Base-by-base conservation (phyloP, 139 green algal species). In the Picochlorum sp. region DNA sequence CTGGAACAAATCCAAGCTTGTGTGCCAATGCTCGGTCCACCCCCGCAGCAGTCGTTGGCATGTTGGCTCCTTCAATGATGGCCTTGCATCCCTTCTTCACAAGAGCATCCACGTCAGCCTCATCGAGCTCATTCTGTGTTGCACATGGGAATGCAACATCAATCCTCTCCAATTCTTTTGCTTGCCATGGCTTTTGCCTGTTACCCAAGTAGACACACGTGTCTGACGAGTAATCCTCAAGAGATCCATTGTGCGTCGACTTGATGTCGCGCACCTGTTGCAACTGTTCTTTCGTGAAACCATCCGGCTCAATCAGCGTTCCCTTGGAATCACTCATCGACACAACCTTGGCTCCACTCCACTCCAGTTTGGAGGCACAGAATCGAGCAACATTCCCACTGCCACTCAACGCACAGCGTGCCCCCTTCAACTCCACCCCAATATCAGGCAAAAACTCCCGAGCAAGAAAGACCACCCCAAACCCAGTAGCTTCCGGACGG, bases 21-120 rank as follows among this genome's bases (percentile, higher is more conserved):
- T 74, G 58, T 71, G 75, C 15, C 76, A 81, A 57, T 64, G 82
- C 85, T 23, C 73, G 9, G 4, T 65, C 45, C 47, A 88, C 85
- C 59, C 85, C 87, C 9, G 84, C 78, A 15, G 59, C 56, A 24
- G 73, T 86, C 54, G 62, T 83, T 30, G 87, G 87, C 87, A 95
- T 95, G 84, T 95, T 95, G 63, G 87, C 87, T 18, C 86, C 87
- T 72, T 95, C 87, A 1, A 83, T 77, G 38, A 95, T 76, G 10
- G 81, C 52, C 65, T 77, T 83, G 45, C 72, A 75, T 18, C 85
- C 87, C 23, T 72, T 65, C 37, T 79, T 68, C 11, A 84, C 76
- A 58, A 95, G 74, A 14, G 58, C 64, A 31, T 80, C 50, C 0
- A 83, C 82, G 24, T 90, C 86, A 20, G 78, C 74, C 45, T 72